Evolutionary conservation across 352 stramenopile genomes (phyloP).

Genomic region (Phytopythium kandeliae): DNA sequence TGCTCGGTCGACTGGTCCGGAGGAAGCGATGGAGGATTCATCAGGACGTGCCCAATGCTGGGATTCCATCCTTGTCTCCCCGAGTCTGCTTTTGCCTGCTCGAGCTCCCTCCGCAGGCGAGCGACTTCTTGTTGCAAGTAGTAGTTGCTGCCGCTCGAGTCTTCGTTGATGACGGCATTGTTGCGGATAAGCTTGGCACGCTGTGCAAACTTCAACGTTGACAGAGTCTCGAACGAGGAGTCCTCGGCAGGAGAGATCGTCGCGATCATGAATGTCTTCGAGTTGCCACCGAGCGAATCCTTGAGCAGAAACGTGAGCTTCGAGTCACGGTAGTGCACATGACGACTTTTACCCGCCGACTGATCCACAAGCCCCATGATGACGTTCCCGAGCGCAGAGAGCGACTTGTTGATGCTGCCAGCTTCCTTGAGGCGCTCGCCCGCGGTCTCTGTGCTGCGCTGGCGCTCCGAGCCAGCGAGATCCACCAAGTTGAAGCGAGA

Average conservation of each 20-base stretch:
- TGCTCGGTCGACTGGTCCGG: background rate
- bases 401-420: slow-evolving; percentile 95
- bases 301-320: slow-evolving; percentile 85
- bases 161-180: slow-evolving; percentile 81
- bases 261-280: slow-evolving; percentile 85
- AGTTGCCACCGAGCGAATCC: slow-evolving; percentile 81
- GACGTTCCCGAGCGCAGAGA: slow-evolving; percentile 94
- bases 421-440: slow-evolving; percentile 96
- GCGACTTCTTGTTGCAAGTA: slow-evolving; percentile 75
- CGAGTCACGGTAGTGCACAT: slow-evolving; percentile 83
- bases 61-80: background rate
- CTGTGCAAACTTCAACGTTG: slow-evolving; percentile 82
- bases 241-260: slow-evolving; percentile 80
- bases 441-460: slow-evolving; percentile 93
- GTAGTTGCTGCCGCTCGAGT: slow-evolving; percentile 49
- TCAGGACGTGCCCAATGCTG: background rate
- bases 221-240: slow-evolving; percentile 80
- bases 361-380: slow-evolving; percentile 89
- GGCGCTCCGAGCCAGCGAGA: slow-evolving; percentile 96
- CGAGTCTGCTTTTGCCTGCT: slow-evolving; percentile 25
- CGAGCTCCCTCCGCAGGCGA: slow-evolving; percentile 46
- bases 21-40: background rate
- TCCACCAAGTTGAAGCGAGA: slow-evolving; percentile 98
- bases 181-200: slow-evolving; percentile 84
- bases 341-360: slow-evolving; percentile 69